Conservation (phyloP, 257 asterid genomes). For the Solanum etuberosum region DNA sequence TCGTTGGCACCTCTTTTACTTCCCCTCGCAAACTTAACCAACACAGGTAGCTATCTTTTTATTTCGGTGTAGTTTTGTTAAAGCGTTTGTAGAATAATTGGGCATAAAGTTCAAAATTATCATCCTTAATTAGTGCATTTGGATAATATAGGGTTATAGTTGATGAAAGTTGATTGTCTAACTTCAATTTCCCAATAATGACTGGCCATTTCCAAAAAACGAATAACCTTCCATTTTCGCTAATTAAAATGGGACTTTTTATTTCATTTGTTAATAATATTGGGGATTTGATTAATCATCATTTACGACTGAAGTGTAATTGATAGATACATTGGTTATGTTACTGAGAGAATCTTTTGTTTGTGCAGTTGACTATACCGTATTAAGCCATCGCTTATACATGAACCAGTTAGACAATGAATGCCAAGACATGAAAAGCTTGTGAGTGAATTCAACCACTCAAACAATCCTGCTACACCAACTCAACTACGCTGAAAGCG, state of each 20-base stretch:
- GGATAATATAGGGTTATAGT: not conserved
- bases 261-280: not conserved
- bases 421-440: slow-evolving; percentile 58
- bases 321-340: not conserved
- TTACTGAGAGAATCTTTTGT: not conserved
- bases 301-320: not conserved
- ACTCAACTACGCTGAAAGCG: slow-evolving; percentile 93
- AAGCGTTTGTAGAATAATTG: no score
- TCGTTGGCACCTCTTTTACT: slow-evolving; percentile 92
- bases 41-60: slow-evolving; percentile 31
- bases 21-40: slow-evolving; percentile 86
- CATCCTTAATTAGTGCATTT: not conserved
- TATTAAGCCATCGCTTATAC: slow-evolving; percentile 83
- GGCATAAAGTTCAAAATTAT: no score
- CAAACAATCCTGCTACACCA: slow-evolving; percentile 76
- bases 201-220: not conserved
- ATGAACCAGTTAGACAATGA: slow-evolving; percentile 76
- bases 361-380: slow-evolving; percentile 68
- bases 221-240: not conserved
- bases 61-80: not conserved
- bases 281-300: not conserved
- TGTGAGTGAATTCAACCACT: slow-evolving; percentile 64
- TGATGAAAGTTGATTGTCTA: not conserved
- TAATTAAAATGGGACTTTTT: not conserved
- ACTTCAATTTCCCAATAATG: not conserved